Evolutionary conservation across 805 yeast species (phyloP).

Genomic region (Kuraishia cidri): DNA sequence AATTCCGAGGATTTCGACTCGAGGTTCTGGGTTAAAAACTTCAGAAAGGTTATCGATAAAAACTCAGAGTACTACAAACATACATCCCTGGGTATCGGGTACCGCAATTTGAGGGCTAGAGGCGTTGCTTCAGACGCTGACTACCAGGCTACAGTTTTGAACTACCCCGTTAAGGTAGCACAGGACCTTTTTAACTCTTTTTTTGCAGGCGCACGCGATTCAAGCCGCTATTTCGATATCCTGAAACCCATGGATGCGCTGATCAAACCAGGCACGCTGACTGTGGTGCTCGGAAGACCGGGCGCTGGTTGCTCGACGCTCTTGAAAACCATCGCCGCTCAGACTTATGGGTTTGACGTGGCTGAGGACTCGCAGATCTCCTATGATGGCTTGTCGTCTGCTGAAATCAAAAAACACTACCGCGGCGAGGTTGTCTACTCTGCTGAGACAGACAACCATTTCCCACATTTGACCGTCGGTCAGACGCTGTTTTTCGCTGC

Average conservation of each 20-base stretch:
- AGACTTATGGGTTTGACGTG: conserved; percentile 50
- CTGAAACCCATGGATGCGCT: conserved; percentile 60
- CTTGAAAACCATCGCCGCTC: conserved; percentile 47
- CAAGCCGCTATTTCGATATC: conserved; percentile 33
- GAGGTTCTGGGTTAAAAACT: conserved; percentile 59
- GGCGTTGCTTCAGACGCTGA: conserved; percentile 65
- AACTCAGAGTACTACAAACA: conserved; percentile 62
- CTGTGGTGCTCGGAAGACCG: conserved; percentile 72
- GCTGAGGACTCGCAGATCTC: conserved; percentile 34
- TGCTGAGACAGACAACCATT: conserved; percentile 61
- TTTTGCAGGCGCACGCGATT: no score
- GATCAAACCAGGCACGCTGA: conserved; percentile 52
- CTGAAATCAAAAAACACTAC: conserved; percentile 39
- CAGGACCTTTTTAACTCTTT: no score
- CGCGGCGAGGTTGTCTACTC: conserved; percentile 66
- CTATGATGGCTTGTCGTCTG: conserved; percentile 44
- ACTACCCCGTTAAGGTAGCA: conserved; percentile 24
- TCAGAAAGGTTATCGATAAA: conserved; percentile 38
- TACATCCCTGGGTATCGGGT: conserved; percentile 48
- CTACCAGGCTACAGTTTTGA: conserved; percentile 51
- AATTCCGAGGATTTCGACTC: conserved; percentile 45
- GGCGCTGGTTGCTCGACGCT: conserved; percentile 76
- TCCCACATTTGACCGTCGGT: conserved; percentile 60
- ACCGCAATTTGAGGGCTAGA: conserved; percentile 46
- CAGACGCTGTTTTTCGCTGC: conserved; percentile 60